Base-by-base conservation (phyloP, 345 rosid species). In the Brassica juncea region DNA sequence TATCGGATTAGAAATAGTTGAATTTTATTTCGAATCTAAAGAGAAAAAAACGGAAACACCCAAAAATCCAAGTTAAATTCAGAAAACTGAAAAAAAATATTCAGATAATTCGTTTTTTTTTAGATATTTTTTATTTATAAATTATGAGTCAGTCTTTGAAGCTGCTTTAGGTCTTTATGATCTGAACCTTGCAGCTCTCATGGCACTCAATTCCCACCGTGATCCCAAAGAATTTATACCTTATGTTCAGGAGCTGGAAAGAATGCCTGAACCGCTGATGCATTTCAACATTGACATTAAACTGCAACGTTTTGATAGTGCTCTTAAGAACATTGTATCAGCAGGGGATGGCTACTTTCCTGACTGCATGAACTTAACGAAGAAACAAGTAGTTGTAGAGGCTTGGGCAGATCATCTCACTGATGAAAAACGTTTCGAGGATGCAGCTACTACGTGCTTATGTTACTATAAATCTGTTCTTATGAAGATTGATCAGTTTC, bases 161-260 rank as follows among this genome's bases (percentile, higher is more conserved):
- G 91, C 99, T 81, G 97, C 99, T 75, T 81, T 95, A 66, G 99
- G 99, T 60, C 97, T 93, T 77, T 93, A 93, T 74, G 98, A 93
- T 87, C 83, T 95, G 87, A 89, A 91, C 86, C 97, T 95, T 83
- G 92, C 97, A 80, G 99, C 99, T 81, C 89, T 95, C 58, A 97
- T 93, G 84, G 98, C 99, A 64, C 83, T 93, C 81, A 93, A 95
- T 83, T 91, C 99, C 77, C 96, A 95, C 47, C 87, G 86, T 66
- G 99, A 95, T 75, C 99, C 99, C 9, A 95, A 95, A 88, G 98
- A 95, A 69, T 93, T 95, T 86, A 91, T 93, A 83, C 99, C 99
- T 76, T 93, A 86, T 82, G 94, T 95, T 68, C 93, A 89, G 81
- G 97, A 90, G 70, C 82, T 95, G 84, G 91, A 91, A 67, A 31